Percentiles rank a stretch among this genome's conserved stretches.
Evolutionary conservation across 495 filamentous ascomycete genomes (phyloP).

Genomic region (Podospora sp.): DNA sequence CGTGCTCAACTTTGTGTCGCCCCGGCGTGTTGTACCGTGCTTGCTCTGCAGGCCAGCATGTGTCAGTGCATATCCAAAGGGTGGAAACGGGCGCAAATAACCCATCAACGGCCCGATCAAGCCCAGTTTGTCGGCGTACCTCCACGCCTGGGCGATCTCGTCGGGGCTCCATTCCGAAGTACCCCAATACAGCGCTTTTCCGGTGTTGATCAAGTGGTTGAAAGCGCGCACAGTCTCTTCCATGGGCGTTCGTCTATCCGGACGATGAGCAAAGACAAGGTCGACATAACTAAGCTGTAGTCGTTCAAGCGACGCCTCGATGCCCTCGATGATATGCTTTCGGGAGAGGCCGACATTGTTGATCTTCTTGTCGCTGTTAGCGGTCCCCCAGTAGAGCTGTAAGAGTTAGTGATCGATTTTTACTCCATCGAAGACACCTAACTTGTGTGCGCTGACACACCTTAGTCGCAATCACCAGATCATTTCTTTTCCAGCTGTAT

Average conservation of each 20-base stretch:
- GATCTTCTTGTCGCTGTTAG: slow-evolving; percentile 54
- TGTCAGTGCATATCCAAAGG: neutral
- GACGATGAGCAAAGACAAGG: slow-evolving; percentile 72
- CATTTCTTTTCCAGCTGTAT: slow-evolving; percentile 64
- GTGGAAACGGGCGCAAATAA: neutral
- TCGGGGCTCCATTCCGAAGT: slow-evolving; percentile 57
- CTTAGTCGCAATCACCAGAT: slow-evolving; percentile 72
- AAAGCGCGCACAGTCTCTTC: slow-evolving; percentile 77
- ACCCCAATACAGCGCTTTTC: slow-evolving; percentile 74
- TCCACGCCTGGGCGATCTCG: slow-evolving; percentile 58
- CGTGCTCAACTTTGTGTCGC: slow-evolving; percentile 59
- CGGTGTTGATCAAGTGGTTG: slow-evolving; percentile 67
- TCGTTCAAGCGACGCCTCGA: slow-evolving; percentile 57
- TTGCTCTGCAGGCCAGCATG: slow-evolving; percentile 44
- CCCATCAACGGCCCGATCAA: slow-evolving; percentile 58
- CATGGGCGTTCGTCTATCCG: slow-evolving; percentile 72
- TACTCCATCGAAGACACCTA: neutral
- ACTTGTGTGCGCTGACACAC: slow-evolving; percentile 55
- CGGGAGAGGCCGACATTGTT: slow-evolving; percentile 62
- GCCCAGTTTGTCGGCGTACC: slow-evolving; percentile 57
- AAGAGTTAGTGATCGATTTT: neutral
- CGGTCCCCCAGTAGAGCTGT: slow-evolving; percentile 60
- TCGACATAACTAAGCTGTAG: slow-evolving; percentile 70
- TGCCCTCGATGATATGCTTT: slow-evolving; percentile 73
- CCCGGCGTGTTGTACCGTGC: slow-evolving; percentile 61